phyloP scores from a whole-genome alignment of 257 asterid species.

The Capsicum chinense region DNA sequence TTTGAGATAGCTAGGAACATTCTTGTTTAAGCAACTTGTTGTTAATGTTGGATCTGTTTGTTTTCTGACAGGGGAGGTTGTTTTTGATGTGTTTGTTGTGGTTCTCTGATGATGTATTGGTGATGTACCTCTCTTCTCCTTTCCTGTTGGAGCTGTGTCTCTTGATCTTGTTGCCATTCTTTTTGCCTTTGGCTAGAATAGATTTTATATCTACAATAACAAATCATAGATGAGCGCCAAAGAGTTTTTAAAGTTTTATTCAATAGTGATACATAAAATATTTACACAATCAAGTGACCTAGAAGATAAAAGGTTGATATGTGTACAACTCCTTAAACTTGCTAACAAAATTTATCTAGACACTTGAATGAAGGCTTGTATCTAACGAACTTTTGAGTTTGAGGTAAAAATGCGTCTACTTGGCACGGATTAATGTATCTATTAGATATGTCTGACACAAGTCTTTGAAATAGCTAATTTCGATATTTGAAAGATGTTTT shows the following conservation, averaged over 20 bases:
- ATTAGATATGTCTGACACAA: not conserved
- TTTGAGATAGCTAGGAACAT: conserved; percentile 57
- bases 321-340: too few relatives aligned
- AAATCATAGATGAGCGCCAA: not conserved
- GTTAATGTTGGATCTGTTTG: conserved; percentile 17
- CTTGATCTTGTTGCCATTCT: conserved; percentile 63
- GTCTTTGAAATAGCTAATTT: not conserved
- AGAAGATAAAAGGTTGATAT: too few relatives aligned
- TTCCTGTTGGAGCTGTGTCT: conserved; percentile 40
- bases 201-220: conserved; percentile 1
- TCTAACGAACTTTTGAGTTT: not conserved
- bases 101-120: conserved; percentile 32
- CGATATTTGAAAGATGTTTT: too few relatives aligned
- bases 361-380: not conserved
- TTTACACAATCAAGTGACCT: not conserved
- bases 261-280: not conserved
- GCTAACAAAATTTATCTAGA: not conserved
- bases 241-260: too few relatives aligned
- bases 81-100: conserved; percentile 40
- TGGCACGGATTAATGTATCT: not conserved
- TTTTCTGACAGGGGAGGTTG: conserved; percentile 33
- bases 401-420: too few relatives aligned
- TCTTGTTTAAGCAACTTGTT: conserved; percentile 36
- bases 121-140: conserved; percentile 64
- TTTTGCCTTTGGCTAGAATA: not conserved